Base-by-base conservation (phyloP, 768 basidiomycete species). In the Tulasnella sp. region DNA sequence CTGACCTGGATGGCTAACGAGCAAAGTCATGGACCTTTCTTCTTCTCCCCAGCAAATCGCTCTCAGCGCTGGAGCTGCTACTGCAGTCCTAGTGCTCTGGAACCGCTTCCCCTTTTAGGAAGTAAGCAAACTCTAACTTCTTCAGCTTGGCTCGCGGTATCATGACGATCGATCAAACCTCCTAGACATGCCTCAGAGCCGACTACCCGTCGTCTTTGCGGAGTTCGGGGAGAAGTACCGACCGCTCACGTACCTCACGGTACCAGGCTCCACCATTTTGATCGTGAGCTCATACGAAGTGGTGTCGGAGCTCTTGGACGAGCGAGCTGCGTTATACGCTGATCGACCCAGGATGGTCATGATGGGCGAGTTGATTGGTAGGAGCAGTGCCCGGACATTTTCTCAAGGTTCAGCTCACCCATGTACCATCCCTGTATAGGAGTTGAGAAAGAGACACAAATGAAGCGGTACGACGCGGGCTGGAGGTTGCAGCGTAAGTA, bases 281-380 rank as follows among this genome's bases (percentile, higher is more conserved):
- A 44, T 73, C 16, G 22, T 75, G 19, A 74, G 62, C 52, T 35
- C 62, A 0, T 63, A 67, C 17, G 29, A 74, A 42, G 75, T 59
- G 9, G 75, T 69, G 5, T 35, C 36, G 29, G 75, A 75, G 34
- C 66, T 75, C 3, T 41, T 75, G 5, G 75, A 75, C 17, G 73
- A 75, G 67, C 62, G 72, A 26, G 70, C 72, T 17, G 40, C 36
- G 6, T 40, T 75, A 2, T 75, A 75, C 62, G 66, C 75, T 52
- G 76, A 73, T 26, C 29, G 75, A 19, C 75, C 75, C 35, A 52
- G 47, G 19, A 52, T 52, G 47, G 47, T n/a, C 16, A 52, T 52
- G 47, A 22, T 52, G 47, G 47, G 47, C n/a, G 47, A 52, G 47
- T 26, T 52, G 19, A 26, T 52, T 22, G 47, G 47, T 52, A 52